Base-by-base conservation (phyloP, 805 yeast genomes). In the Schwanniomyces occidentalis region DNA sequence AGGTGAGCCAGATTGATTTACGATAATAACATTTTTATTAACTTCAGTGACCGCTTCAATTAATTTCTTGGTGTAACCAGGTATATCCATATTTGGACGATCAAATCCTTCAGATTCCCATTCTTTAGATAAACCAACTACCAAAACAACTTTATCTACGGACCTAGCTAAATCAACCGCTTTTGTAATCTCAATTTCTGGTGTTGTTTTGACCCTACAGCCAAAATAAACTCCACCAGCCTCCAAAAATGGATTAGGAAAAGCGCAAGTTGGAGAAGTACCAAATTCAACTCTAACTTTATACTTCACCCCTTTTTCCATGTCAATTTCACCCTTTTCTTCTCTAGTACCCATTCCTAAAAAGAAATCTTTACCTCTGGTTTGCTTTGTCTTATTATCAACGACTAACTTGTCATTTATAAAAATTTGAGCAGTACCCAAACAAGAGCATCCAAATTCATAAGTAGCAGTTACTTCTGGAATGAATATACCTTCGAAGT, bases 41-140 rank as follows among this genome's bases (percentile, higher is more conserved):
- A 63, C 81, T 20, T 56, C 57, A 23, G 62, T 38, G 8, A 79
- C 67, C 8, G 64, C 73, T 16, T 47, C 54, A 19, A 78, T 63
- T 38, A 79, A 62, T 28, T 67, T 62, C 34, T 73, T 65, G 17
- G 73, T 69, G 28, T 50, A 44, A 9, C 72, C 70, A 17, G 85
- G 85, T 17, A 77, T 59, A 28, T 67, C 66, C 75, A 80, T 61
- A 48, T 62, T 42, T 3, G 52, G 49, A 48, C 84, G 61, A 51
- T 79, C 85, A 43, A 61, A 69, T 24, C 84, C 82, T 52, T 80
- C 85, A 16, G 75, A 58, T 52, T 80, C 85, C 71, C 76, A 77
- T 25, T 76, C 82, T 18, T 58, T 57, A 42, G 73, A 68, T 38
- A 76, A 60, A 21, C 85, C 85, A 34, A 73, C 59, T 35, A 66